These are phyloP conservation scores for Friedmanniomyces simplex DNA, from an alignment of 495 filamentous ascomycete species.

Conservation along the genomic window DNA sequence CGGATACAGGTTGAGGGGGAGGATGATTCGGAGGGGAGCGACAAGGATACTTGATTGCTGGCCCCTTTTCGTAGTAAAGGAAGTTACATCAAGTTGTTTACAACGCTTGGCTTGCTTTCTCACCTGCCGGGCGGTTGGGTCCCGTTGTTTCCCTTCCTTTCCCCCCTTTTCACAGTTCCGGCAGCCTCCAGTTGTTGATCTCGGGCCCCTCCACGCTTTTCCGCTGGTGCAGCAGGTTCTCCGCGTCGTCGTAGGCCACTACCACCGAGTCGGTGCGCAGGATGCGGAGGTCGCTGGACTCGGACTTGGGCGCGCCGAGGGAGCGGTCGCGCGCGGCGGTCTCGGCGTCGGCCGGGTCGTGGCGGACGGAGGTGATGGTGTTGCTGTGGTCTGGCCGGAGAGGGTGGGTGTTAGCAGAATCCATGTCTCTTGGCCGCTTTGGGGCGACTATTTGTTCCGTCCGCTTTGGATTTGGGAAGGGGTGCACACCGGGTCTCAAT, in stretches of 20 bases:
- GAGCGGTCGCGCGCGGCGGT: not conserved
- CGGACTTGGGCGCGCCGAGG: not conserved
- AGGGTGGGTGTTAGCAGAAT: too few species aligned
- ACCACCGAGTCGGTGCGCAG: not conserved
- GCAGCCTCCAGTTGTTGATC: not conserved
- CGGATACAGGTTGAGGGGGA: slow-evolving; percentile 50
- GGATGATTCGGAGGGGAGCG: slow-evolving; percentile 43
- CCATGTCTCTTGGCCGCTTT: too few species aligned
- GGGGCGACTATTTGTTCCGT: too few species aligned
- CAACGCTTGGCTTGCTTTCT: too few species aligned
- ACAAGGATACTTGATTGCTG: too few species aligned
- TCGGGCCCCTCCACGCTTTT: not conserved
- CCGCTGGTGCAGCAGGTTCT: not conserved
- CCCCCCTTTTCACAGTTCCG: not conserved
- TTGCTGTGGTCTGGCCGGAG: not conserved
- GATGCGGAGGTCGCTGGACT: not conserved
- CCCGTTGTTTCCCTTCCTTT: too few species aligned
- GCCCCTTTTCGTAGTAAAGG: too few species aligned
- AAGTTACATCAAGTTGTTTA: too few species aligned
- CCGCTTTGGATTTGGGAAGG: too few species aligned
- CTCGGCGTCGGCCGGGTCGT: not conserved
- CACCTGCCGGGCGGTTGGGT: too few species aligned
- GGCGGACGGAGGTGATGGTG: not conserved
- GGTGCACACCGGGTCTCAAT: too few species aligned
- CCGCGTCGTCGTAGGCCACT: not conserved